Evolutionary conservation across 345 rosid genomes (phyloP).

Genomic region (Ricinus communis): DNA sequence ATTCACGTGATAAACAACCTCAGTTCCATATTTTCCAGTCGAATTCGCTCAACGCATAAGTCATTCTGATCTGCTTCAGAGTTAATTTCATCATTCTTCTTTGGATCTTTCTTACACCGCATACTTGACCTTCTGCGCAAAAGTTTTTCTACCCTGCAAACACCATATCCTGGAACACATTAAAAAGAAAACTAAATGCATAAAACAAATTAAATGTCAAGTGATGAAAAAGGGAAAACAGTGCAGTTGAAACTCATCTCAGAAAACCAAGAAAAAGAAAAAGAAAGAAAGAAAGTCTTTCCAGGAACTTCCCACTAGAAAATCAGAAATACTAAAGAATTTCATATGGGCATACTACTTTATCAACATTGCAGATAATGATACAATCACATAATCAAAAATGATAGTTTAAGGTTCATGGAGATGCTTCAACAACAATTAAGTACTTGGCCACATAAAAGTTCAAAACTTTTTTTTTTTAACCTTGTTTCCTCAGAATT

Average conservation of each 20-base stretch:
- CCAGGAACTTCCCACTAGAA: slow-evolving; percentile 11
- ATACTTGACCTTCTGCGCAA: slow-evolving; percentile 44
- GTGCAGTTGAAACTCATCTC: background rate
- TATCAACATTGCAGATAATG: background rate
- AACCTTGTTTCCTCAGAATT: background rate
- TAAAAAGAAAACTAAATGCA: background rate
- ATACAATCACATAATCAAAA: background rate
- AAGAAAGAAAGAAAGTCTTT: background rate
- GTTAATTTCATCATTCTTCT: slow-evolving; percentile 64
- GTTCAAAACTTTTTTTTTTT: slow-evolving; percentile 1
- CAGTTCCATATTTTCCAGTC: slow-evolving; percentile 75
- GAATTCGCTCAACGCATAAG: slow-evolving; percentile 69
- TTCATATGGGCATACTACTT: background rate
- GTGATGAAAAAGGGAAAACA: background rate
- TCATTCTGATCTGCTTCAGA: slow-evolving; percentile 51
- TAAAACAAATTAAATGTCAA: background rate
- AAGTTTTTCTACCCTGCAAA: slow-evolving; percentile 66
- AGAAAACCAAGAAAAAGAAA: too few relatives aligned
- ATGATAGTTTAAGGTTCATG: background rate
- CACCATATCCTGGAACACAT: slow-evolving; percentile 15
- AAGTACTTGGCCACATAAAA: slow-evolving; percentile 2
- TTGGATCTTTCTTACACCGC: slow-evolving; percentile 49
- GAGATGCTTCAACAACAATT: background rate
- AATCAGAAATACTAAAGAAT: slow-evolving; percentile 6
- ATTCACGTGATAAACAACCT: slow-evolving; percentile 44